Conservation (phyloP, 2,329 filamentous ascomycete genomes). For the Colletotrichum sp. region DNA sequence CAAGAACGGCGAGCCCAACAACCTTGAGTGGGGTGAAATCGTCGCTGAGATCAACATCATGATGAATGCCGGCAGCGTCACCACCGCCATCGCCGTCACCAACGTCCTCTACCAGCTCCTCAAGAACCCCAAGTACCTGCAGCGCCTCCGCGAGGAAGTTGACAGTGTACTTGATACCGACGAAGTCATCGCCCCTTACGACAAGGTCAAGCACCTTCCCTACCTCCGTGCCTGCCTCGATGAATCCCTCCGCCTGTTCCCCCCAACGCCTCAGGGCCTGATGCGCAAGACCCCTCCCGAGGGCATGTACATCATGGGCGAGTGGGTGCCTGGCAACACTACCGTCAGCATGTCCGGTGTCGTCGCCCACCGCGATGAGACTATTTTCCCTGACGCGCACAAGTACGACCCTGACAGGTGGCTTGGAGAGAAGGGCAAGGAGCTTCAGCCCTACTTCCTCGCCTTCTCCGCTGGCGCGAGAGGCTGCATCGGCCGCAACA, state of each 20-base stretch:
- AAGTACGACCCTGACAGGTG: conserved; percentile 36
- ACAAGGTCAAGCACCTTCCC: conserved; percentile 54
- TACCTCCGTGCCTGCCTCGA: conserved; percentile 59
- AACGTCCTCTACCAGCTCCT: conserved; percentile 59
- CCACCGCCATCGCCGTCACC: conserved; percentile 52
- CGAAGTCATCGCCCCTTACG: conserved; percentile 51
- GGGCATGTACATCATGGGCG: conserved; percentile 45
- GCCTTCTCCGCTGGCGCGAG: conserved; percentile 35
- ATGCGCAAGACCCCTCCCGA: conserved; percentile 49
- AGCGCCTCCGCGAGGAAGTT: conserved; percentile 48
- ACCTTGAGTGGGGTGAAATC: conserved; percentile 63
- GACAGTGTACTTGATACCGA: conserved; percentile 46
- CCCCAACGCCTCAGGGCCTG: conserved; percentile 47
- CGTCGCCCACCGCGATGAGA: conserved; percentile 7
- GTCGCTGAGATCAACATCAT: conserved; percentile 61
- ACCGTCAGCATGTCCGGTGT: conserved; percentile 46
- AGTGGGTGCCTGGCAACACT: conserved; percentile 49
- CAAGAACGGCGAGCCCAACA: conserved; percentile 38
- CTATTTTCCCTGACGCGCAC: conserved; percentile 4
- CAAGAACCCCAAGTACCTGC: conserved; percentile 45
- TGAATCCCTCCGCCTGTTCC: conserved; percentile 50
- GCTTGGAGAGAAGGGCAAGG: conserved; percentile 43
- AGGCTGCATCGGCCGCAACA: conserved; percentile 33
- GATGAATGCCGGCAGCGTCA: conserved; percentile 55
- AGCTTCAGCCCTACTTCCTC: conserved; percentile 41